Evolutionary conservation across 495 filamentous ascomycete species (phyloP), one percentile per base, ranked within the genome.

Genomic region (Baudoinia panamericana): DNA sequence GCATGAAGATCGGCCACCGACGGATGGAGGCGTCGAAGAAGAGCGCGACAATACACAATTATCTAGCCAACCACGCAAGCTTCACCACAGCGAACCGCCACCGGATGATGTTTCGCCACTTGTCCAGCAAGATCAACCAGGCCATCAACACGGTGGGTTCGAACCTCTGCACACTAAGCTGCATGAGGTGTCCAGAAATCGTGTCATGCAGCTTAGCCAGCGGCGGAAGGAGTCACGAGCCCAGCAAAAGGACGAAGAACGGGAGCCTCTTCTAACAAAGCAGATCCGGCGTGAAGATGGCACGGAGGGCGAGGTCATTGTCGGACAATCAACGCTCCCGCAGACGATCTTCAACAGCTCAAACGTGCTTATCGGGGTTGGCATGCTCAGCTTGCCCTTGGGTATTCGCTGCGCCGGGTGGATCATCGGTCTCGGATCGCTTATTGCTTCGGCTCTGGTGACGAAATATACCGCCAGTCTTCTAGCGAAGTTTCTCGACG

Each of bases 321-420:
- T 90, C 43, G 90, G 90, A 25, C 85, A 88, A 65, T 92, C 83
- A 8, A 97, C 90, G 2, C 63, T 95, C 21, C 86, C 88, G 2
- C 90, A 97, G 63, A 96, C 90, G 0, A 69, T 95, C 44, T 93
- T 97, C 63, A 97, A 97, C 57, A 92, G 84, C 12, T 84, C 90
- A 36, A 97, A 97, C 55, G 84, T 93, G 25, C 62, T 97, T 29
- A 87, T 97, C 46, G 90, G 90, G n/a, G 76, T 97, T 31, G 90
- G 90, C 0, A 59, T 97, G 15, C 62, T 97, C 31, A 87, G 80
- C 63, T 66, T 97, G 41, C 92, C 90, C 9, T 69, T 97, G 54
- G 90, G 80, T 3, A 64, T 97, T 51, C 84, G 81, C 45, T 86
- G 95, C 51, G 75, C 83, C 20, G 90, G 90, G 17, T 96, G 90